A percentile compares a stretch with the other conserved stretches of the same genome.
These are phyloP conservation scores for Boletus reticuloceps DNA, from an alignment of 768 basidiomycete species.

Conservation along the genomic window DNA sequence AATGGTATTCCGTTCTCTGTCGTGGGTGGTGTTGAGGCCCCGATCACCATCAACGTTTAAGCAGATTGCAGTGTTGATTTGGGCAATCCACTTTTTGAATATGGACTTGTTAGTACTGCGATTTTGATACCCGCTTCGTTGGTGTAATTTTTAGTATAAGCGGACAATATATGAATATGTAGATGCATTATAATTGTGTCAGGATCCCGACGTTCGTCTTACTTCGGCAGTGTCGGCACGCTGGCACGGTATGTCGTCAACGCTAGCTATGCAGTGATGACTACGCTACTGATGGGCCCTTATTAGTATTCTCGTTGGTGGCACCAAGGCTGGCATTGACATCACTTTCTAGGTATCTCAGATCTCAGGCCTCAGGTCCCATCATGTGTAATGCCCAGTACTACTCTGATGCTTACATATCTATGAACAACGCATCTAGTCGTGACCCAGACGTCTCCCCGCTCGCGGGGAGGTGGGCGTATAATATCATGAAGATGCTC, in stretches of 20 bases:
- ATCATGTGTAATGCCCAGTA: neutral
- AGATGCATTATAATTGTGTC: neutral
- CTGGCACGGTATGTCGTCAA: too few species aligned
- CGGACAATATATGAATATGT: neutral
- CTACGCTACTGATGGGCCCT: too few species aligned
- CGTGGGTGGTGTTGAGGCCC: constrained; percentile 18
- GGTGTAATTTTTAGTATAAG: neutral
- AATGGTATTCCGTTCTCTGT: constrained; percentile 20
- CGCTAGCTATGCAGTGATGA: too few species aligned
- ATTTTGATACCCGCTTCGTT: neutral
- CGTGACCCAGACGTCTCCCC: too few species aligned
- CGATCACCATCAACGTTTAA: constrained; percentile 18
- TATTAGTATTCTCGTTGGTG: too few species aligned
- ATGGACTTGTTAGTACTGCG: too few species aligned
- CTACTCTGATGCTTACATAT: neutral
- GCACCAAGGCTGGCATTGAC: too few species aligned
- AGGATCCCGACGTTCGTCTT: too few species aligned
- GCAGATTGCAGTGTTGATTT: neutral
- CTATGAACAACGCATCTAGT: neutral
- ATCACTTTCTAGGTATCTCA: too few species aligned
- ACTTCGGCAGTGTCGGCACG: too few species aligned
- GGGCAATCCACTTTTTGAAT: neutral
- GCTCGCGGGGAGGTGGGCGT: neutral
- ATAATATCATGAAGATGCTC: neutral
- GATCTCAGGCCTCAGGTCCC: neutral